Percentiles rank a stretch among this genome's conserved stretches.
Evolutionary conservation across 2,329 filamentous ascomycete genomes (phyloP).

Genomic region (Penicillium sp.): DNA sequence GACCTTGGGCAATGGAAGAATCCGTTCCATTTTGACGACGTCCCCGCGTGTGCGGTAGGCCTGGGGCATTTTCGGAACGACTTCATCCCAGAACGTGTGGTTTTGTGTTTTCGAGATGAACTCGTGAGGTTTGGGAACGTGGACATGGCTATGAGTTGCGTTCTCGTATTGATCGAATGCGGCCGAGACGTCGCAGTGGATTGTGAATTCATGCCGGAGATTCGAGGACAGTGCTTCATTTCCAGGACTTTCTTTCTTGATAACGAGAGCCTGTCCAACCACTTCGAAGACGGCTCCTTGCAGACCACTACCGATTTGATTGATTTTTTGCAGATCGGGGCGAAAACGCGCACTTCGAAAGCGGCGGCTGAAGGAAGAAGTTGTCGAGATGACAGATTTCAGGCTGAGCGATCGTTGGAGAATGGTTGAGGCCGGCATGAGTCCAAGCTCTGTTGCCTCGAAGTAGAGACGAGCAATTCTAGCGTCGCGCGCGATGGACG

Average conservation of each 20-base stretch:
- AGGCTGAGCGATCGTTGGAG: slow-evolving; percentile 6
- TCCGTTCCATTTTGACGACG: slow-evolving; percentile 7
- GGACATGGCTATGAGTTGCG: not conserved
- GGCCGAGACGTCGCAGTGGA: slow-evolving; percentile 3
- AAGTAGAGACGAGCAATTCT: too few species aligned
- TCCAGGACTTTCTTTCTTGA: slow-evolving; percentile 12
- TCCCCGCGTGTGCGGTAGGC: slow-evolving; percentile 4
- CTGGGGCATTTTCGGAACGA: slow-evolving; percentile 4
- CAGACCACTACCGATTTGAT: slow-evolving; percentile 11
- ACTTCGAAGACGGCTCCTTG: slow-evolving; percentile 11
- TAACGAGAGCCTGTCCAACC: slow-evolving; percentile 2
- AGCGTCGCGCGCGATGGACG: too few species aligned
- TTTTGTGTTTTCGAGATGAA: slow-evolving; percentile 4
- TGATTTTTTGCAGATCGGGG: slow-evolving; percentile 7
- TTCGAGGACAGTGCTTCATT: slow-evolving; percentile 8
- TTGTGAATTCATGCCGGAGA: slow-evolving; percentile 3
- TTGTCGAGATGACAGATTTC: slow-evolving; percentile 3
- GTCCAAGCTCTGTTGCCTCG: slow-evolving; percentile 2
- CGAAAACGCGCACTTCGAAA: slow-evolving; percentile 1
- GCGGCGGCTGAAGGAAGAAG: slow-evolving; percentile 6
- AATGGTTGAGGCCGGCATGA: not conserved
- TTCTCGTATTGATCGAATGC: slow-evolving; percentile 6
- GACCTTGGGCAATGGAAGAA: slow-evolving; percentile 11
- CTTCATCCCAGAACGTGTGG: slow-evolving; percentile 3
- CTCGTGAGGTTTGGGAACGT: slow-evolving; percentile 1